phyloP scores from a whole-genome alignment of 345 rosid species.

The Psidium guajava region DNA sequence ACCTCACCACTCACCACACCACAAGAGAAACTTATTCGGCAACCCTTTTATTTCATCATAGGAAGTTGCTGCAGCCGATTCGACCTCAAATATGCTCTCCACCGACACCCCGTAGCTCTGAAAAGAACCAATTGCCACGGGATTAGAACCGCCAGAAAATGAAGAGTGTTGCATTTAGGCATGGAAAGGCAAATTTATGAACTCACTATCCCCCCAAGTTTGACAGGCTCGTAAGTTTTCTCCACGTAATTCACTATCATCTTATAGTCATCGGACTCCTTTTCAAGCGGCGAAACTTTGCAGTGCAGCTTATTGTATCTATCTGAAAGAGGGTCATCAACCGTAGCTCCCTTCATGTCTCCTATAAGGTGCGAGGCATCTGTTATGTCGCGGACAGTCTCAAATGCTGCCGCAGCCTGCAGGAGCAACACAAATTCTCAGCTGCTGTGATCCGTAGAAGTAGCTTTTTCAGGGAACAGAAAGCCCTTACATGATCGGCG shows the following conservation, averaged over 20 bases:
- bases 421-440: background rate
- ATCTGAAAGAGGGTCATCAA: conserved; percentile 64
- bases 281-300: conserved; percentile 36
- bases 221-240: conserved; percentile 66
- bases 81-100: conserved; percentile 45
- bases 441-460: background rate
- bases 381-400: conserved; percentile 53
- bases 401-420: conserved; percentile 55
- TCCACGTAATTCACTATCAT: conserved; percentile 56
- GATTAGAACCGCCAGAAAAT: background rate
- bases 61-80: conserved; percentile 42
- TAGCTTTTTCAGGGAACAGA: background rate
- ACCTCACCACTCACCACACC: conserved; percentile 84
- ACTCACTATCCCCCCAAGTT: conserved; percentile 56
- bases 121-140: background rate
- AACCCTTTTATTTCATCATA: conserved; percentile 52
- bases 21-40: conserved; percentile 57
- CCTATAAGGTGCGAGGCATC: conserved; percentile 66
- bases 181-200: background rate
- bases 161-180: background rate
- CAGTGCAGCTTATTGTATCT: conserved; percentile 46
- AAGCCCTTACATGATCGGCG: conserved; percentile 50
- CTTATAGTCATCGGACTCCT: conserved; percentile 64
- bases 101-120: conserved; percentile 60
- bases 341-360: conserved; percentile 53